These are phyloP conservation scores for Grosmannia penicillata DNA, from an alignment of 2,329 filamentous ascomycete species.

Conservation along the genomic window DNA sequence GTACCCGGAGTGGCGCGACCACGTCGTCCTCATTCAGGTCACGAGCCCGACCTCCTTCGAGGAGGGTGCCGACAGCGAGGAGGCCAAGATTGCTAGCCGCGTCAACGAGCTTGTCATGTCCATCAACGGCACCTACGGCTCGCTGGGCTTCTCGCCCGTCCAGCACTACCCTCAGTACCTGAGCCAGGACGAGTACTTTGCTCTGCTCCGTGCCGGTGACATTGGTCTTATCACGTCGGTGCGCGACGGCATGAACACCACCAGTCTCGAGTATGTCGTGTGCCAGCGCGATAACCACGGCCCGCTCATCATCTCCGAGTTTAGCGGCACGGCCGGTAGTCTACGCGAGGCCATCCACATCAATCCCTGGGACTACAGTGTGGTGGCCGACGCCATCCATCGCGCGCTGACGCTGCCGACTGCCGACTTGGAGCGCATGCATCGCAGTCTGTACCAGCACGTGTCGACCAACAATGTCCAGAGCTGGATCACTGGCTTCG, in stretches of 20 bases:
- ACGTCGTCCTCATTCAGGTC: slow-evolving; percentile 88
- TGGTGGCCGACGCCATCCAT: slow-evolving; percentile 73
- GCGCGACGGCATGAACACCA: slow-evolving; percentile 95
- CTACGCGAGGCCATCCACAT: slow-evolving; percentile 82
- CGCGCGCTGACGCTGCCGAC: slow-evolving; percentile 62
- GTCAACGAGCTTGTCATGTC: slow-evolving; percentile 82
- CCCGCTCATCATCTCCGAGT: slow-evolving; percentile 87
- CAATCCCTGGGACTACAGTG: slow-evolving; percentile 85
- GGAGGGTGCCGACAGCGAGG: slow-evolving; percentile 60
- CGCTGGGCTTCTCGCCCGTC: slow-evolving; percentile 75
- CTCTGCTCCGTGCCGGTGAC: slow-evolving; percentile 77
- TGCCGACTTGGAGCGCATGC: slow-evolving; percentile 51
- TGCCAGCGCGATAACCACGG: slow-evolving; percentile 80
- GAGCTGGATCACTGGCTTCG: slow-evolving; percentile 67
- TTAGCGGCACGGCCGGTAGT: slow-evolving; percentile 83
- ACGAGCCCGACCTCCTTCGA: slow-evolving; percentile 76
- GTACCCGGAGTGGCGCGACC: slow-evolving; percentile 82
- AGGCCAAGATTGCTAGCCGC: slow-evolving; percentile 71
- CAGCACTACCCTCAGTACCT: slow-evolving; percentile 93
- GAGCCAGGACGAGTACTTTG: slow-evolving; percentile 81
- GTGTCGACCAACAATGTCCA: slow-evolving; percentile 79
- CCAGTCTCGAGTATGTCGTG: slow-evolving; percentile 84
- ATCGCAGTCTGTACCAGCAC: slow-evolving; percentile 63
- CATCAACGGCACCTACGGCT: slow-evolving; percentile 85
- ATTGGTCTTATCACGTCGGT: slow-evolving; percentile 92